phyloP scores from a whole-genome alignment of 257 asterid species.

The Thymus quinquecostatus region DNA sequence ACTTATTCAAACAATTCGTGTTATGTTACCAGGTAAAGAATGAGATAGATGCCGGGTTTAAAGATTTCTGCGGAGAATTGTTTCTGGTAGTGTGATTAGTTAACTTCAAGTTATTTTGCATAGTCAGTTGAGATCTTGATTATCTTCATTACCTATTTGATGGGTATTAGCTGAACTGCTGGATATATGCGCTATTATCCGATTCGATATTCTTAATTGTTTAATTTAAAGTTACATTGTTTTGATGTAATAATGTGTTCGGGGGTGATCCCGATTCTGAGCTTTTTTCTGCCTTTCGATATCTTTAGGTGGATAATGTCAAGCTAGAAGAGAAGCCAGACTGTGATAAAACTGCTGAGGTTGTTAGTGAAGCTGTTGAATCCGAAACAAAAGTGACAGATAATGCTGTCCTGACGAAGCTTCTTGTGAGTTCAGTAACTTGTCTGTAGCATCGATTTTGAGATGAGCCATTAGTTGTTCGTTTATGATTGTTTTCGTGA shows the following conservation, averaged over 20 bases:
- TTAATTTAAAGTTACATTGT: not conserved
- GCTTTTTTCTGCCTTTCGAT: conserved; percentile 4
- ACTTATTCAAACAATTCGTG: conserved; percentile 5
- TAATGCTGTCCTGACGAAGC: conserved; percentile 76
- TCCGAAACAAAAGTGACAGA: conserved; percentile 51
- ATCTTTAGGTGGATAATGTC: conserved; percentile 52
- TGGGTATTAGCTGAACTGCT: not conserved
- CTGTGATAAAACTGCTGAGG: conserved; percentile 40
- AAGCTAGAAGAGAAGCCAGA: conserved; percentile 47
- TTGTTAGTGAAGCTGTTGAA: conserved; percentile 43
- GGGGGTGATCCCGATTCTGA: conserved; percentile 9
- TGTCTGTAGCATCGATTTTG: conserved; percentile 37
- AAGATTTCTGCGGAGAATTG: conserved; percentile 65
- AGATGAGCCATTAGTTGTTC: conserved; percentile 30
- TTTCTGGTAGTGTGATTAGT: conserved; percentile 49
- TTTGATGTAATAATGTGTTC: not conserved
- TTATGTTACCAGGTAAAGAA: conserved; percentile 43
- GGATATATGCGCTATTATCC: conserved; percentile 2
- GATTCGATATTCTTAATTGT: not conserved
- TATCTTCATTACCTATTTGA: conserved; percentile 10
- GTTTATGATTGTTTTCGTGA: conserved; percentile 42
- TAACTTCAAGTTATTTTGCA: conserved; percentile 6
- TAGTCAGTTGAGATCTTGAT: conserved; percentile 2
- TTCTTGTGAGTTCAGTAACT: conserved; percentile 86
- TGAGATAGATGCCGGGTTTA: conserved; percentile 53